Evolutionary conservation across 2,329 filamentous ascomycete species (phyloP).

Genomic region (Atkinsonella texensis): DNA sequence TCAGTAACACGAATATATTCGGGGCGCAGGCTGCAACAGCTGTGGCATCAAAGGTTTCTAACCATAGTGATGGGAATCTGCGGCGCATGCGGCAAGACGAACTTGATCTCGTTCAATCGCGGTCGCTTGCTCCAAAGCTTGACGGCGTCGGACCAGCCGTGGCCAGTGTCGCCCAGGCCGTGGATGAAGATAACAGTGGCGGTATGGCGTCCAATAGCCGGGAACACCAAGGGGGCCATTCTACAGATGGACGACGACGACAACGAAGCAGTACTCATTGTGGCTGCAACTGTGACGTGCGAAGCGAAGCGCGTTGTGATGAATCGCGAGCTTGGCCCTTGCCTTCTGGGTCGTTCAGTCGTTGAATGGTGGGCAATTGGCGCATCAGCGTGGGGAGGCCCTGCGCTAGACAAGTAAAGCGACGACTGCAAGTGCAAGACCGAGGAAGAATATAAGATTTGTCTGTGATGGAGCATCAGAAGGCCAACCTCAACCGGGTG

Average conservation of each 20-base stretch:
- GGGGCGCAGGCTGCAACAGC: not conserved
- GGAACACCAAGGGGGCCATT: conserved; percentile 53
- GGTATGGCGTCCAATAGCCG: conserved; percentile 72
- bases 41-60: conserved; percentile 8
- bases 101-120: conserved; percentile 81
- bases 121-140: conserved; percentile 75
- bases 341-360: not conserved
- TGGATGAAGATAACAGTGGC: conserved; percentile 92
- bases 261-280: conserved; percentile 9
- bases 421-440: not conserved
- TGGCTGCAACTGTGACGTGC: not conserved
- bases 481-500: too few species aligned
- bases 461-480: conserved; percentile 1
- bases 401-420: not conserved
- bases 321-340: not conserved
- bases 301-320: conserved; percentile 1
- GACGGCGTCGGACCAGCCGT: conserved; percentile 70
- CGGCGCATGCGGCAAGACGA: conserved; percentile 88
- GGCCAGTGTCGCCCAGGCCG: conserved; percentile 74
- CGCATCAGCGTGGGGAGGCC: not conserved
- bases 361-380: not conserved
- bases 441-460: not conserved
- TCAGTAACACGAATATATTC: not conserved
- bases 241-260: conserved; percentile 18
- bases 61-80: conserved; percentile 66